Evolutionary conservation across 139 green algal species (phyloP).

Genomic region (Coelastrella sp.): DNA sequence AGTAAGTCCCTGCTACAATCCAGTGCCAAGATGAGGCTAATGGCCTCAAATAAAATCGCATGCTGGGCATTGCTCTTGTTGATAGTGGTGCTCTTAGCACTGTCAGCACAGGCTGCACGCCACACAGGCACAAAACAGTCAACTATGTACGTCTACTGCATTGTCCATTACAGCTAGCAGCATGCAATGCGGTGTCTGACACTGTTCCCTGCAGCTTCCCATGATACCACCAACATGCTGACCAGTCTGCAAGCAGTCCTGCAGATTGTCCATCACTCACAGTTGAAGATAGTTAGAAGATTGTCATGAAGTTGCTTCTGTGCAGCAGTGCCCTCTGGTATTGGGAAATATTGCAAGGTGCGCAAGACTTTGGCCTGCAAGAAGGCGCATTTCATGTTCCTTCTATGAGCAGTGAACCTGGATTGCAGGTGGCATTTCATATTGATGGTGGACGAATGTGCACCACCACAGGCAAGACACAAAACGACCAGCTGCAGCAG

Average conservation of each 20-base stretch:
- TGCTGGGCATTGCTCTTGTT: conserved; percentile 99
- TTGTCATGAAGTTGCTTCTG: conserved; percentile 67
- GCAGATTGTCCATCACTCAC: conserved; percentile 10
- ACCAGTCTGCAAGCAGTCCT: no score
- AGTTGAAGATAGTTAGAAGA: conserved; percentile 71
- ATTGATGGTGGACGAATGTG: not conserved
- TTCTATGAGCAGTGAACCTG: not conserved
- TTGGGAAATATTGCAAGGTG: conserved; percentile 95
- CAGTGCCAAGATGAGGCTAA: conserved; percentile 81
- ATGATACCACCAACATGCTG: no score
- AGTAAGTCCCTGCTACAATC: conserved; percentile 64
- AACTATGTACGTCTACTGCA: not conserved
- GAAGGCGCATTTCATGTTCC: not conserved
- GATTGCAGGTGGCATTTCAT: not conserved
- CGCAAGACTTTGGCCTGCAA: conserved; percentile 91
- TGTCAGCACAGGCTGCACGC: conserved; percentile 46
- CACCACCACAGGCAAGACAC: not conserved
- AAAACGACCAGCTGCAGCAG: not conserved
- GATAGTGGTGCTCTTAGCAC: conserved; percentile 73
- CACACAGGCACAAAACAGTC: not conserved
- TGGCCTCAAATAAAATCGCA: conserved; percentile 97
- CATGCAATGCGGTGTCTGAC: not conserved
- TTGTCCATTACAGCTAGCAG: not conserved
- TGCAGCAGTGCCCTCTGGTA: conserved; percentile 78
- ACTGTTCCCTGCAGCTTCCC: no score